Base-by-base conservation (phyloP, 208 protist genomes). In the Leptomonas pyrrhocoris region DNA sequence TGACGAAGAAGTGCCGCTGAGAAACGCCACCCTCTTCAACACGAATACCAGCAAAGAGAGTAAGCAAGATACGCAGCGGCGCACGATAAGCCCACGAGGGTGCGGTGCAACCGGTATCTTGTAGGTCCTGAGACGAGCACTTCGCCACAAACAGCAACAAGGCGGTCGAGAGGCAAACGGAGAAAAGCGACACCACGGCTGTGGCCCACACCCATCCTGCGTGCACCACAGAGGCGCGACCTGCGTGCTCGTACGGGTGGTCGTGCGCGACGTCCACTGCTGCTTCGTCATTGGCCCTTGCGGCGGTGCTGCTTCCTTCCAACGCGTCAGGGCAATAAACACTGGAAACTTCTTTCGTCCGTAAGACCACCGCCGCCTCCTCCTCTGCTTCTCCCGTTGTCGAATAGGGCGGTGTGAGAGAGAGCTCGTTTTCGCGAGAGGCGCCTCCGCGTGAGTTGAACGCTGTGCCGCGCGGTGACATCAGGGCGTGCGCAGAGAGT, bases 111-210 rank as follows among this genome's bases (percentile, higher is more conserved):
- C 18, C 27, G 7, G 42, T 25, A 6, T 8, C 40, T 5, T 34
- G 27, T 21, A 1, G 18, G 27, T 38, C 23, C 43, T 7, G 23
- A 16, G 59, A 30, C 25, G 42, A 50, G 19, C 43, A 65, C n/a
- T 45, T 43, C 45, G 45, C 43, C 0, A 55, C 31, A 25, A 65
- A 15, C 1, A 65, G 30, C 45, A 23, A 55, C 19, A 55, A 25
- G 1, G 40, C n/a, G 12, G 54, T 30, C 9, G 59, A 55, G 18
- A 46, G 27, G 30, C 59, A 65, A 19, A 65, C 42, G 16, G 45
- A 55, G n/a, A 65, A 19, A 2, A 65, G 59, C 11, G 59, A 55
- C 23, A 65, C 46, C 23, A 65, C 59, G 2, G 59, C 59, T 15
- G 45, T 54, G 7, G 59, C 59, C 59, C 59, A 65, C 23, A 65